Percentiles rank a stretch among this genome's conserved stretches.
phyloP scores from a whole-genome alignment of 352 stramenopile species.

The Phytophthora colocasiae region DNA sequence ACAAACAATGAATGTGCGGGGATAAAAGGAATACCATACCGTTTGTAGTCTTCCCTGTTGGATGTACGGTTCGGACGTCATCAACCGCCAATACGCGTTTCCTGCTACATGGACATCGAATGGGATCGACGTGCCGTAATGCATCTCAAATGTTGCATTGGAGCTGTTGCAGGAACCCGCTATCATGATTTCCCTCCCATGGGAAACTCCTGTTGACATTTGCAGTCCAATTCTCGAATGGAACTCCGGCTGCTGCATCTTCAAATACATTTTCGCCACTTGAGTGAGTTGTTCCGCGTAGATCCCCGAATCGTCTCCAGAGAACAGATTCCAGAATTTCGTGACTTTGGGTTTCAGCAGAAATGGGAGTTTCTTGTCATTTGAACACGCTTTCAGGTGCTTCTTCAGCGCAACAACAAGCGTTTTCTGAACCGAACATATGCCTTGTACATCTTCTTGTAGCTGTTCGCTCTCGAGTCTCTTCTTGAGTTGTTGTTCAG shows the following conservation, averaged over 20 bases:
- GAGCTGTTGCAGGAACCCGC: no score
- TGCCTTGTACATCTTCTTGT: background rate
- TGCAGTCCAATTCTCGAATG: no score
- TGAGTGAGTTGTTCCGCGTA: conserved; percentile 23
- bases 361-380: background rate
- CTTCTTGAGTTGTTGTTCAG: conserved; percentile 14
- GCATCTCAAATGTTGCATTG: conserved; percentile 17
- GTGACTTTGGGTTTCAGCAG: background rate
- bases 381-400: conserved; percentile 1
- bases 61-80: no score
- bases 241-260: conserved; percentile 6
- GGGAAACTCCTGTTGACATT: no score
- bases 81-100: conserved; percentile 18
- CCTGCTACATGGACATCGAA: conserved; percentile 14
- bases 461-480: conserved; percentile 3
- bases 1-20: no score
- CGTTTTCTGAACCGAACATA: conserved; percentile 3
- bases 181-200: no score
- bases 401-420: conserved; percentile 15
- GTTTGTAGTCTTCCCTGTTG: no score
- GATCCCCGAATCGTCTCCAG: conserved; percentile 11
- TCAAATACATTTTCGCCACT: conserved; percentile 17
- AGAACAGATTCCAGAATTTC: no score
- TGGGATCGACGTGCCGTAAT: conserved; percentile 6
- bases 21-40: no score